Base-by-base conservation (phyloP, 257 asterid genomes). In the Echites panduratus region DNA sequence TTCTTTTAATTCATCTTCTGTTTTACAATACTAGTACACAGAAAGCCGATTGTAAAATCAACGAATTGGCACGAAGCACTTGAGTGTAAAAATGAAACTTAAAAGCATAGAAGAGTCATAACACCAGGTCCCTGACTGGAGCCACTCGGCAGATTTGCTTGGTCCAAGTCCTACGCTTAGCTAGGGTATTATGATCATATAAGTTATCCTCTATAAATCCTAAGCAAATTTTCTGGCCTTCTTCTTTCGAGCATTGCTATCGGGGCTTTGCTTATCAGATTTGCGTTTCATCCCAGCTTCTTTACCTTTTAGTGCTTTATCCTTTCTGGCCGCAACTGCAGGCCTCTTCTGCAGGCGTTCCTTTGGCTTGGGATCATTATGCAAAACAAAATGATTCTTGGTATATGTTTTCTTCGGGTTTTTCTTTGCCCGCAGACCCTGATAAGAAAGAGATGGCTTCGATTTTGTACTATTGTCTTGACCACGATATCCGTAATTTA, bases 311-410 rank as follows among this genome's bases (percentile, higher is more conserved):
- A 71, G 81, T 13, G 83, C 84, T 58, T 81, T 80, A 44, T 82
- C 89, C 84, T 91, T 88, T 77, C 99, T 83, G 61, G 96, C 97
- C 76, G 95, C 95, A 73, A 94, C 97, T 0, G 97, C 71, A 40
- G 97, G 99, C 69, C 97, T 80, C 82, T 95, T 95, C 64, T 75
- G 79, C 64, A 49, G 68, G 41, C 82, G 78, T 12, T 48, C 82
- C 2, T 76, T 56, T 9, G 77, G 77, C 56, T 64, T 81, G 58
- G 67, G 66, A 73, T 66, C 84, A 32, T 38, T 66, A 66, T 79
- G 74, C 59, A 85, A 69, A 71, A 69, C 75, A 9, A 53, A 17
- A 61, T 73, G 82, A 8, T 75, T 79, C 50, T 78, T 85, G 45
- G 77, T 75, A 6, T 59, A 77, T 38, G 82, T 74, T 84, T 86